A percentile compares a stretch with the other conserved stretches of the same genome.
Conservation (phyloP, 345 rosid genomes). For the Hibiscus syriacus region DNA sequence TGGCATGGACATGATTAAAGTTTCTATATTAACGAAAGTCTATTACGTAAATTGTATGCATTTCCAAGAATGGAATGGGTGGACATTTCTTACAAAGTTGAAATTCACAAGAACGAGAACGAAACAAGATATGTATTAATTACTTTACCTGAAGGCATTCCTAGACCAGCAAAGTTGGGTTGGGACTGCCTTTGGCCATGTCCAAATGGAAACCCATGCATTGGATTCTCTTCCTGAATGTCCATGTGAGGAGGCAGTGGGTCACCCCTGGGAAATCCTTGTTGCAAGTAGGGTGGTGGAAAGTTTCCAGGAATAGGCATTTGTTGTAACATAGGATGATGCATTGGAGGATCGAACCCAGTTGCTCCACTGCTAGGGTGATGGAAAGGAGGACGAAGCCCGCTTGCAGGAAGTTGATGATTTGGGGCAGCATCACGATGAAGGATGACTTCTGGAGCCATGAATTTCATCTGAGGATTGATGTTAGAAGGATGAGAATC, state of each 20-base stretch:
- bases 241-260: conserved; percentile 40
- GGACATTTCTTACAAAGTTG: neutral
- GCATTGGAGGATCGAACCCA: conserved; percentile 57
- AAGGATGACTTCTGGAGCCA: conserved; percentile 41
- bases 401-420: conserved; percentile 48
- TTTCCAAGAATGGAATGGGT: neutral
- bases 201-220: conserved; percentile 61
- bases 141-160: conserved; percentile 39
- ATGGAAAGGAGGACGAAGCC: conserved; percentile 61
- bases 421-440: conserved; percentile 44
- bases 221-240: conserved; percentile 45
- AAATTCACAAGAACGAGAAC: neutral
- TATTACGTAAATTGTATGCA: neutral
- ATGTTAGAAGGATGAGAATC: conserved; percentile 55
- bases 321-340: conserved; percentile 56
- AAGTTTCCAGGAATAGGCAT: conserved; percentile 58
- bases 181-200: conserved; percentile 57
- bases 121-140: neutral
- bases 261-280: conserved; percentile 48
- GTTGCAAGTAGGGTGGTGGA: conserved; percentile 48
- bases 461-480: conserved; percentile 56
- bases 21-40: neutral
- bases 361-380: conserved; percentile 38
- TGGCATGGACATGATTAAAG: neutral
- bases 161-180: conserved; percentile 42